phyloP scores from a whole-genome alignment of 768 basidiomycete species.

The Boletus rubropictus region DNA sequence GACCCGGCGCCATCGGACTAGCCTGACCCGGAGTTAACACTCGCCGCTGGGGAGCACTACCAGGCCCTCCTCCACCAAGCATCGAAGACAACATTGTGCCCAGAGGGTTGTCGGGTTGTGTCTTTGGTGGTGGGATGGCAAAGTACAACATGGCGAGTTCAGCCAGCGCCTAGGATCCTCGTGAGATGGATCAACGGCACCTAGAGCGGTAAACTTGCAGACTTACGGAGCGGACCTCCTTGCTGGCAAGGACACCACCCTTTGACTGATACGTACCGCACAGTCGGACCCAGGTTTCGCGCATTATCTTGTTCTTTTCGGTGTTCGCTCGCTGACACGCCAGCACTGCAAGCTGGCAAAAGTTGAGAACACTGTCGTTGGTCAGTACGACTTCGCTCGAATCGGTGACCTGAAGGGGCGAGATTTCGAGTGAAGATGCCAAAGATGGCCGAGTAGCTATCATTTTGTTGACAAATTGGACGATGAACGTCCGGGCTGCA shows the following conservation, averaged over 20 bases:
- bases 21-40: constrained; percentile 25
- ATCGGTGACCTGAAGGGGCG: constrained; percentile 41
- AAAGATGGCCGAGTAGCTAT: constrained; percentile 42
- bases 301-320: constrained; percentile 66
- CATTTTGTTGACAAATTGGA: constrained; percentile 65
- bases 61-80: constrained; percentile 64
- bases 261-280: constrained; percentile 78
- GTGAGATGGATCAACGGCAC: neutral
- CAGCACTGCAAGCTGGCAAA: constrained; percentile 81
- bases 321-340: constrained; percentile 86
- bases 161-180: constrained; percentile 45
- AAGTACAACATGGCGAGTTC: constrained; percentile 78
- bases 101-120: constrained; percentile 70
- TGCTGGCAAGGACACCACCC: constrained; percentile 54
- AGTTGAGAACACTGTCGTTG: constrained; percentile 74
- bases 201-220: constrained; percentile 9
- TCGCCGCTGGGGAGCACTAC: constrained; percentile 23
- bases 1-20: constrained; percentile 22
- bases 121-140: constrained; percentile 73
- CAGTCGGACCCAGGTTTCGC: constrained; percentile 80
- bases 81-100: constrained; percentile 86
- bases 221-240: constrained; percentile 59
- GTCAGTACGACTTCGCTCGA: constrained; percentile 69
- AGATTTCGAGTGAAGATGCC: constrained; percentile 35
- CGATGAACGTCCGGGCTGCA: constrained; percentile 89